Base-by-base conservation (phyloP, 352 stramenopile species). In the Albugo candida region DNA sequence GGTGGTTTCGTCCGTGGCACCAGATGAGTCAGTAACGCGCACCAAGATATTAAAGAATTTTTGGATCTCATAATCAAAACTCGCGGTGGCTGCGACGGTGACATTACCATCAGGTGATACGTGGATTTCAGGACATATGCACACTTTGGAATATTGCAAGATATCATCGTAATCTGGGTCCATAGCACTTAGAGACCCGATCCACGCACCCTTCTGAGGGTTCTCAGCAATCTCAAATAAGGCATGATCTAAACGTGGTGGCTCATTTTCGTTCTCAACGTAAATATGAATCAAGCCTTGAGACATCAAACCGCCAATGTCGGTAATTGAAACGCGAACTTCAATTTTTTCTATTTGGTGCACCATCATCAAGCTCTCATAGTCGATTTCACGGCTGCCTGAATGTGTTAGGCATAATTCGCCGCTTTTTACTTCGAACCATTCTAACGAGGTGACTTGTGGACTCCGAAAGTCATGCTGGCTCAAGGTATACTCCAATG, bases 261-360 rank as follows among this genome's bases (percentile, higher is more conserved):
- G 11, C 21, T 81, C 69, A 39, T 78, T 81, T 0, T 65, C 64
- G 38, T 81, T 47, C 12, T 78, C 62, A n/a, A 81, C 47, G 45
- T 64, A 61, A 2, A 78, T 47, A 0, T 39, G 59, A 20, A 81
- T 6, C 0, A 31, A 45, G 0, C 58, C 55, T 19, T 81, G 66
- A 24, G 54, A 58, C 19, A 58, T 60, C 13, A 75, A 50, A 5
- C 66, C 62, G 12, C 45, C 39, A 35, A 41, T 62, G 21, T 81
- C 69, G 0, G 61, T 61, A 6, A 66, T 58, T 20, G 49, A 59
- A 18, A 78, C 48, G 2, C 17, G 13, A 40, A 57, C 35, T 20
- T 37, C 18, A 17, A 67, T n/a, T 5, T 58, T 49, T 19, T 63
- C 37, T 0, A 58, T 55, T 19, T 66, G 59, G 1, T 55, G 47